Base-by-base conservation (phyloP, 108 stramenopile genomes). In the Cylindrotheca closterium region DNA sequence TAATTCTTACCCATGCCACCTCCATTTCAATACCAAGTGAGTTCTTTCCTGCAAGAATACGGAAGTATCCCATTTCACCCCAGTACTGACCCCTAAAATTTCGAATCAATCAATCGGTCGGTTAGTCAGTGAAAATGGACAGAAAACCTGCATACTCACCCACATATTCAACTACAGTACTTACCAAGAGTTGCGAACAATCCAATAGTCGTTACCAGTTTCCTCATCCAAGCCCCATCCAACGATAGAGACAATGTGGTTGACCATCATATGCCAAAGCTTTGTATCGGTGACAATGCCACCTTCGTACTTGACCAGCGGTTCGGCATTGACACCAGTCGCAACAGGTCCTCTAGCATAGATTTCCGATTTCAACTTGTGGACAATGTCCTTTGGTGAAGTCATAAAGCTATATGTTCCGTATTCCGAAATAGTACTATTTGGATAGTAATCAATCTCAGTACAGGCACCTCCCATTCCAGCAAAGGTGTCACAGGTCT, bases 241-340 rank as follows among this genome's bases (percentile, higher is more conserved):
- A 24, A 81, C 85, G 67, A 96, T 93, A 28, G 83, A 81, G 46
- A 98, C 87, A 67, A 96, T 89, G 72, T 98, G 97, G 71, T 97
- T 96, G 27, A 86, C 73, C 24, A 63, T 19, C 24, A 86, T 68
- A 53, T 75, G 70, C 19, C 60, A 51, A 29, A 80, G 68, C 67
- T 96, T 82, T 12, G 78, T 79, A 65, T 95, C 72, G 56, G 91
- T 81, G 63, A 92, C 77, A 51, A 74, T 61, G 10, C 73, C 92
- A 17, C 85, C 82, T 58, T 74, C 67, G 64, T 89, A 88, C 33
- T 93, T 68, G 48, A 95, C 69, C 26, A 87, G 54, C 27, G 82
- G 85, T 59, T 84, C 80, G 29, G 89, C 93, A 77, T 96, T 91
- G 60, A 98, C 80, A 12, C 86, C 90, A 42, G 91, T 91, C 51